Percentiles rank a stretch among this genome's conserved stretches.
Evolutionary conservation across 1,284 basidiomycete genomes (phyloP).

Genomic region (Marasmius tenuissimus): DNA sequence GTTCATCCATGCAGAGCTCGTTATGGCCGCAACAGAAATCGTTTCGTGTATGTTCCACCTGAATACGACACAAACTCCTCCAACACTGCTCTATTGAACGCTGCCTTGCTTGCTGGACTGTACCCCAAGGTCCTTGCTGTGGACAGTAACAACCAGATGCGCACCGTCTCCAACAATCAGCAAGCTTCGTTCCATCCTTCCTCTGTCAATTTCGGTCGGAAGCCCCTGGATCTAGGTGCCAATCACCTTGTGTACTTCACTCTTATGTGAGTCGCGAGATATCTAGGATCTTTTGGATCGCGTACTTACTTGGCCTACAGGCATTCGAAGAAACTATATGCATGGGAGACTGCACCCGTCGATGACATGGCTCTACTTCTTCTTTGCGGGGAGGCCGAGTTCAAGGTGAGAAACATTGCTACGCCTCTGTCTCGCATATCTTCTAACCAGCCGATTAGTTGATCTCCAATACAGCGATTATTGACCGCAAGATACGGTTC

Average conservation of each 20-base stretch:
- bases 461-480: slow-evolving; percentile 66
- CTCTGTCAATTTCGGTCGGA: slow-evolving; percentile 81
- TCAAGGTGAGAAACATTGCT: slow-evolving; percentile 57
- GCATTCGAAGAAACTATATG: slow-evolving; percentile 92
- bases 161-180: slow-evolving; percentile 89
- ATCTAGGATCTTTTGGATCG: slow-evolving; percentile 6
- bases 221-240: slow-evolving; percentile 69
- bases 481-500: slow-evolving; percentile 88
- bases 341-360: slow-evolving; percentile 94
- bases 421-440: too few relatives aligned
- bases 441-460: slow-evolving; percentile 45
- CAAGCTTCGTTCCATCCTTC: slow-evolving; percentile 87
- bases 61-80: slow-evolving; percentile 73
- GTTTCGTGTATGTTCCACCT: slow-evolving; percentile 76
- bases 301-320: slow-evolving; percentile 37
- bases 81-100: slow-evolving; percentile 70
- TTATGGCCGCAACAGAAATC: slow-evolving; percentile 72
- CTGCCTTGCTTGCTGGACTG: slow-evolving; percentile 84
- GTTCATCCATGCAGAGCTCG: slow-evolving; percentile 53
- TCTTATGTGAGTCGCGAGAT: slow-evolving; percentile 63
- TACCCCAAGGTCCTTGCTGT: slow-evolving; percentile 90
- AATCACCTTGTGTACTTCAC: slow-evolving; percentile 88
- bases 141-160: slow-evolving; percentile 67
- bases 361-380: slow-evolving; percentile 84
- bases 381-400: slow-evolving; percentile 91